phyloP scores from a whole-genome alignment of 106 monocot species.

The Dendrobium nobile region DNA sequence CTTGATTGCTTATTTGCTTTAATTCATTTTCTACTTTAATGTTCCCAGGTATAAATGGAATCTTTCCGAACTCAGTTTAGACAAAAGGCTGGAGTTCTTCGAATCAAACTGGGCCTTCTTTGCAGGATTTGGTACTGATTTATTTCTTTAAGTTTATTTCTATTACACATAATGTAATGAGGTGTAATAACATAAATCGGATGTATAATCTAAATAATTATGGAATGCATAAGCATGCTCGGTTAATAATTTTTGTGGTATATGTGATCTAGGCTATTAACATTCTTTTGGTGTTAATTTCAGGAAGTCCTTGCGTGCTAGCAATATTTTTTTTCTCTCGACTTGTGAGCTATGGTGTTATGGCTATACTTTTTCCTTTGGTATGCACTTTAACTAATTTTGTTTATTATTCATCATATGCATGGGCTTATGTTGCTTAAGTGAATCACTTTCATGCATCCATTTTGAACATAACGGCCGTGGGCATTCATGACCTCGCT shows the following conservation, averaged over 20 bases:
- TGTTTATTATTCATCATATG: not conserved
- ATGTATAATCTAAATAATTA: not conserved
- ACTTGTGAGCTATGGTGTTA: constrained; percentile 85
- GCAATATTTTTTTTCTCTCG: constrained; percentile 82
- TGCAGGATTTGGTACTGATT: constrained; percentile 82
- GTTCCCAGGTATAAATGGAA: constrained; percentile 93
- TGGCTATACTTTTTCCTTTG: constrained; percentile 95
- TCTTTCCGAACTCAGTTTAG: constrained; percentile 63
- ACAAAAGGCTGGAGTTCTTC: constrained; percentile 81
- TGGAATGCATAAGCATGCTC: not conserved
- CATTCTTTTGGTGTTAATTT: constrained; percentile 14
- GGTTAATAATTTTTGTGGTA: not conserved
- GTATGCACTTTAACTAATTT: constrained; percentile 28
- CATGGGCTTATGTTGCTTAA: too few relatives aligned
- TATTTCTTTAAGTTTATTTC: not conserved
- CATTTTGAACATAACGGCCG: not conserved
- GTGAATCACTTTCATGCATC: not conserved
- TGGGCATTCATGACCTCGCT: not conserved
- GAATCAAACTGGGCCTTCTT: constrained; percentile 98
- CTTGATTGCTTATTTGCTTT: not conserved
- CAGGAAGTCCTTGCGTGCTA: constrained; percentile 92
- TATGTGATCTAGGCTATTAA: not conserved
- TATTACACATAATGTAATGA: not conserved
- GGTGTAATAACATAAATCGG: not conserved
- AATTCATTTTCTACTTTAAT: not conserved